phyloP scores from a whole-genome alignment of 192 early-diverging fungal species.

The Backusella luteola region DNA sequence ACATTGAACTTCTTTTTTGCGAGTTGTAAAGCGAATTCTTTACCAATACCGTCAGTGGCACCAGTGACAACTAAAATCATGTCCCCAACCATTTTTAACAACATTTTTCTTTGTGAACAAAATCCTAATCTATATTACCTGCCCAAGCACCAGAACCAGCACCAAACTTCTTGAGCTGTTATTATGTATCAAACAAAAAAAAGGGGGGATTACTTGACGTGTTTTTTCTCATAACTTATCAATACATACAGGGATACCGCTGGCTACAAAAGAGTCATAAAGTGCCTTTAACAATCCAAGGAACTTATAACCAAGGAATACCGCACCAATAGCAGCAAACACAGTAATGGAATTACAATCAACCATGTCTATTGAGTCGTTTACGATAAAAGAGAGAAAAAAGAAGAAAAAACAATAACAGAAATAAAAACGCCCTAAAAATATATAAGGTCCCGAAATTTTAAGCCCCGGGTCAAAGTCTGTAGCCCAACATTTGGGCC shows the following conservation, averaged over 20 bases:
- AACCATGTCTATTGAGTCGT: background rate
- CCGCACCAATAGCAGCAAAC: constrained; percentile 38
- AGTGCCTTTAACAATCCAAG: constrained; percentile 39
- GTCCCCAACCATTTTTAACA: background rate
- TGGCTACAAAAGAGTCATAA: constrained; percentile 20
- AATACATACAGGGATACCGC: constrained; percentile 23
- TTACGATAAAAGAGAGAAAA: constrained; percentile 4
- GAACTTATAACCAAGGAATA: constrained; percentile 31
- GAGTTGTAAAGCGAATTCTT: constrained; percentile 90
- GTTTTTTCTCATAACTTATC: background rate
- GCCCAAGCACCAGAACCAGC: constrained; percentile 64
- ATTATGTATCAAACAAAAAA: background rate
- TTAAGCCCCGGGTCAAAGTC: background rate
- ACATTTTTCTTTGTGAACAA: background rate
- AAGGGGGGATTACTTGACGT: background rate
- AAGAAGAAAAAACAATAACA: constrained; percentile 7
- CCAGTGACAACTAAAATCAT: constrained; percentile 78
- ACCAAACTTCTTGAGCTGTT: constrained; percentile 53
- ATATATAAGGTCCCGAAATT: background rate
- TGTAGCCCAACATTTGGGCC: constrained; percentile 6
- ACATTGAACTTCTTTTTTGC: constrained; percentile 83
- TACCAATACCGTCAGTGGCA: constrained; percentile 95
- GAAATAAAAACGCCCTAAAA: too few species aligned
- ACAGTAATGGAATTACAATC: constrained; percentile 10
- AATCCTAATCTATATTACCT: constrained; percentile 29